phyloP scores from a whole-genome alignment of 164 flowering plant genomes.

The Akebia trifoliata region DNA sequence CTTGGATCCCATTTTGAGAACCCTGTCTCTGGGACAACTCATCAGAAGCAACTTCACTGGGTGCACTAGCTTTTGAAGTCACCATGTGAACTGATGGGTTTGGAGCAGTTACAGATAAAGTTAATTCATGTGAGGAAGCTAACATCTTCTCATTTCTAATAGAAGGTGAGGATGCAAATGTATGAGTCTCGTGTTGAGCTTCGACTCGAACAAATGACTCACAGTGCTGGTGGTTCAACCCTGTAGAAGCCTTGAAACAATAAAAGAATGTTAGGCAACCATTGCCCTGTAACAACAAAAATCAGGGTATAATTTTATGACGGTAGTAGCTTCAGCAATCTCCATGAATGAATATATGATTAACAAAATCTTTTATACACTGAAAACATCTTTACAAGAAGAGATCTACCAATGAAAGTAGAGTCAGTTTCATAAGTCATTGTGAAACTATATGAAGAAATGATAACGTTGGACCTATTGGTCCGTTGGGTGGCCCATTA shows the following conservation, averaged over 20 bases:
- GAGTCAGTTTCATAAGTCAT: too few species aligned
- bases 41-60: conserved; percentile 21
- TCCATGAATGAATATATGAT: too few species aligned
- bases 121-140: conserved; percentile 44
- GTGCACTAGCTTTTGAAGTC: conserved; percentile 25
- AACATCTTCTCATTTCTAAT: conserved; percentile 30
- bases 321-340: too few species aligned
- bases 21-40: conserved; percentile 25
- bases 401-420: too few species aligned
- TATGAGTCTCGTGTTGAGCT: conserved; percentile 32
- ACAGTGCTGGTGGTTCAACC: conserved; percentile 28
- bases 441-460: too few species aligned
- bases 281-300: neutral
- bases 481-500: too few species aligned
- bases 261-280: conserved; percentile 3
- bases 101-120: conserved; percentile 23
- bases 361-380: too few species aligned
- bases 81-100: conserved; percentile 17
- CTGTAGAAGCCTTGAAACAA: conserved; percentile 36
- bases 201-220: conserved; percentile 37
- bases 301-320: too few species aligned
- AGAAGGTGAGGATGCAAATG: conserved; percentile 31
- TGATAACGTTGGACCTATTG: too few species aligned
- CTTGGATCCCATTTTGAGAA: conserved; percentile 20
- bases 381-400: too few species aligned